A percentile compares a stretch with the other conserved stretches of the same genome.
Evolutionary conservation across 1,139 yeast species (phyloP).

Genomic region (Yamadazyma diddensiae): DNA sequence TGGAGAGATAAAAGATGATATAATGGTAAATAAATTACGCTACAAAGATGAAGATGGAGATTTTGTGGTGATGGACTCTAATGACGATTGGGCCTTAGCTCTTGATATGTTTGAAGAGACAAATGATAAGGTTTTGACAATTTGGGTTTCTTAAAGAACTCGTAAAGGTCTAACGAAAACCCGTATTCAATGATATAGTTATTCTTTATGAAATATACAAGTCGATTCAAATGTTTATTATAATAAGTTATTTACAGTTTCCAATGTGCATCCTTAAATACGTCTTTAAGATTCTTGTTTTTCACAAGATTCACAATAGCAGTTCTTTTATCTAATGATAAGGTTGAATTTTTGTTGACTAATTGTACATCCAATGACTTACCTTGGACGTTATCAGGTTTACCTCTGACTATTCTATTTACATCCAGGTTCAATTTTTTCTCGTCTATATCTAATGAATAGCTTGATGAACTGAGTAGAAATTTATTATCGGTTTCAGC

Average conservation of each 20-base stretch:
- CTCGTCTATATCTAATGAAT: slow-evolving; percentile 25
- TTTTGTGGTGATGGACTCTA: slow-evolving; percentile 79
- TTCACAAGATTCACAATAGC: slow-evolving; percentile 26
- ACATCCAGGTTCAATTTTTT: slow-evolving; percentile 25
- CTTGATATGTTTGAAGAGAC: slow-evolving; percentile 51
- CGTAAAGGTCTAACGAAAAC: background rate
- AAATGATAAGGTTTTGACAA: slow-evolving; percentile 34
- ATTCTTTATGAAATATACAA: slow-evolving; percentile 5
- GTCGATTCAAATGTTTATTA: background rate
- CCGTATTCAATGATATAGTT: background rate
- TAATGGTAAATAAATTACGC: slow-evolving; percentile 53
- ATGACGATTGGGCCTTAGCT: slow-evolving; percentile 68
- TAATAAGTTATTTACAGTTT: slow-evolving; percentile 10
- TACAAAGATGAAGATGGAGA: slow-evolving; percentile 97
- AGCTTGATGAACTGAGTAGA: slow-evolving; percentile 30
- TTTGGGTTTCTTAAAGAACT: slow-evolving; percentile 32
- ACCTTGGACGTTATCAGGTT: slow-evolving; percentile 13
- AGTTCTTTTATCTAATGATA: slow-evolving; percentile 27
- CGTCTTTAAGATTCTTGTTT: slow-evolving; percentile 17
- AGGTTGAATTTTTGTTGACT: slow-evolving; percentile 30
- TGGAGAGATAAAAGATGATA: slow-evolving; percentile 31
- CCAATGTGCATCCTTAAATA: slow-evolving; percentile 36
- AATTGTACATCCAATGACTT: slow-evolving; percentile 16
- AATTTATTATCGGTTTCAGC: slow-evolving; percentile 25
- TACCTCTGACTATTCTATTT: slow-evolving; percentile 35